A percentile compares a stretch with the other conserved stretches of the same genome.
Evolutionary conservation across 495 filamentous ascomycete genomes (phyloP).

Genomic region (Aspergillus mulundensis): DNA sequence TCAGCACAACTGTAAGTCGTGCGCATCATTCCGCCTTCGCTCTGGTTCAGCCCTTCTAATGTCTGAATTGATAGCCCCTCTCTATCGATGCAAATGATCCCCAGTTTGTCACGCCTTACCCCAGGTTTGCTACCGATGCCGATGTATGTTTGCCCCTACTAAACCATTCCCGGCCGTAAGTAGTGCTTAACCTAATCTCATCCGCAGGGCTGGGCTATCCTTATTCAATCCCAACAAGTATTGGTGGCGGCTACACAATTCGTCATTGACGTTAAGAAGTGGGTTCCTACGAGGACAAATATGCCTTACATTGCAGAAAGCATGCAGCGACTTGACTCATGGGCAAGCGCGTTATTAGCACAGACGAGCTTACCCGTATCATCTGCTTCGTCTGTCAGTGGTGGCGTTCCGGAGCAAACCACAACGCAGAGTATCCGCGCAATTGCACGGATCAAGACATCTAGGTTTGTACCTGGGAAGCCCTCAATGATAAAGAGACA

Average conservation of each 20-base stretch:
- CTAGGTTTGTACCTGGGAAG: constrained; percentile 37
- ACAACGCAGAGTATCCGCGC: constrained; percentile 49
- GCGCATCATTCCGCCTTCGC: not conserved
- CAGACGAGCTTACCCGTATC: constrained; percentile 43
- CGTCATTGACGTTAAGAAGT: constrained; percentile 49
- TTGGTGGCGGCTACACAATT: constrained; percentile 54
- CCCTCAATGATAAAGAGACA: not conserved
- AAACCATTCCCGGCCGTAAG: not conserved
- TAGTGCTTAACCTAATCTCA: constrained; percentile 7
- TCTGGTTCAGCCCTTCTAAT: constrained; percentile 3
- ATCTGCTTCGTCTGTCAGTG: constrained; percentile 32
- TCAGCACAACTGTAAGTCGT: constrained; percentile 52
- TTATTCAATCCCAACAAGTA: constrained; percentile 56
- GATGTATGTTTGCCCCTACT: constrained; percentile 36
- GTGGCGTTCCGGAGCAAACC: constrained; percentile 41
- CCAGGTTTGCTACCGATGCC: constrained; percentile 47
- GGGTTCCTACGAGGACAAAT: constrained; percentile 31
- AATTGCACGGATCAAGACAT: constrained; percentile 56
- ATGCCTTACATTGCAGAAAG: constrained; percentile 47
- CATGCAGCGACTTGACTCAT: constrained; percentile 53
- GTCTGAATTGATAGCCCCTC: constrained; percentile 34
- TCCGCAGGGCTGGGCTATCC: constrained; percentile 48
- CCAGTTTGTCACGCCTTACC: constrained; percentile 54
- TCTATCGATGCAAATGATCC: constrained; percentile 53
- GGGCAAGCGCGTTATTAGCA: constrained; percentile 44